These are phyloP conservation scores for Pythium biforme DNA, from an alignment of 352 stramenopile genomes.

Conservation along the genomic window DNA sequence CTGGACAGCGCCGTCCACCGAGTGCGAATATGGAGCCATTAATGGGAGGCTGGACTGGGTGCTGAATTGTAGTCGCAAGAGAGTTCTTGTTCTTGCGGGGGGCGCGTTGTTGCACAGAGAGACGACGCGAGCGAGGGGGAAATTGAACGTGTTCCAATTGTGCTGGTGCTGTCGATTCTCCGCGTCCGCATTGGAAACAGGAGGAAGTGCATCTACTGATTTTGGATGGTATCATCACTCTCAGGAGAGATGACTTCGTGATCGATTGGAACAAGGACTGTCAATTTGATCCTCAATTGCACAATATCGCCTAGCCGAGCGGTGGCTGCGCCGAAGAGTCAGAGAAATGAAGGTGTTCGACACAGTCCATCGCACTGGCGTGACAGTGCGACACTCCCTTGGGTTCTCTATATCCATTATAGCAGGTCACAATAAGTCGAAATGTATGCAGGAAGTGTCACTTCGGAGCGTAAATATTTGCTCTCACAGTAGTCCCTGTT, in stretches of 20 bases:
- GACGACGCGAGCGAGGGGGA: too few relatives aligned
- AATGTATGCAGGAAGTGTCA: neutral
- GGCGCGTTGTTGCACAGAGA: too few relatives aligned
- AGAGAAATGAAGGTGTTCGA: neutral
- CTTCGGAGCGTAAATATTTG: neutral
- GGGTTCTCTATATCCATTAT: slow-evolving; percentile 5
- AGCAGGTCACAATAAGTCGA: neutral
- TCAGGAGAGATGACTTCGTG: neutral
- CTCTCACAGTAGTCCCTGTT: too few relatives aligned
- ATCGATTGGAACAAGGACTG: neutral
- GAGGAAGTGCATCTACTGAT: neutral
- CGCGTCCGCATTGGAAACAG: neutral
- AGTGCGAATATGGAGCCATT: slow-evolving; percentile 18
- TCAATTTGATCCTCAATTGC: too few relatives aligned
- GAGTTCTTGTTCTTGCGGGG: too few relatives aligned
- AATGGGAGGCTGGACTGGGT: too few relatives aligned
- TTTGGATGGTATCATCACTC: neutral
- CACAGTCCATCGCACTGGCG: neutral
- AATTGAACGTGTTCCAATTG: too few relatives aligned
- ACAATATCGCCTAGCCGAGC: neutral
- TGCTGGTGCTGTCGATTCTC: too few relatives aligned
- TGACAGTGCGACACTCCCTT: neutral
- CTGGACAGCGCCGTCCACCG: slow-evolving; percentile 9
- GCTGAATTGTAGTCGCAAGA: too few relatives aligned
- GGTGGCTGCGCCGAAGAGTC: neutral